Conservation (phyloP, 768 basidiomycete genomes). For the Termitomyces sp. region DNA sequence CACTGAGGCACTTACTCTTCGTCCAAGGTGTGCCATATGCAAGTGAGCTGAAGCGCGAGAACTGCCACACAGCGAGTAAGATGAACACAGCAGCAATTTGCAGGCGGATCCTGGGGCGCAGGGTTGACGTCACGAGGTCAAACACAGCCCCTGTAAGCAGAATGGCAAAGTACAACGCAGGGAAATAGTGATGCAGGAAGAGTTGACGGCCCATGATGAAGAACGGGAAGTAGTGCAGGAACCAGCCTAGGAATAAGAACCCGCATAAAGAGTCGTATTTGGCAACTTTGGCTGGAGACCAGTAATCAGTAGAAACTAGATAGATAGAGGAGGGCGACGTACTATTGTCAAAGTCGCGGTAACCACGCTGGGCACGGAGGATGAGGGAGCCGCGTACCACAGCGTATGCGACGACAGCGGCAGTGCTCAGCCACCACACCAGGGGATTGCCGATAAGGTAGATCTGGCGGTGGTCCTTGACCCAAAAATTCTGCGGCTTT, state of each 20-base stretch:
- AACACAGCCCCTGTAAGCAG: conserved; percentile 73
- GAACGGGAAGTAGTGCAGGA: conserved; percentile 93
- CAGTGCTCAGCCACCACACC: conserved; percentile 84
- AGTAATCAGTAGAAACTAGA: not conserved
- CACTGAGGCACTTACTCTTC: conserved; percentile 61
- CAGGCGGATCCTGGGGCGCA: conserved; percentile 71
- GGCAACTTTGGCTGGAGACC: conserved; percentile 65
- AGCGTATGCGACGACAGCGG: conserved; percentile 64
- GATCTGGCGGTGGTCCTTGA: conserved; percentile 92
- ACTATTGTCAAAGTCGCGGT: conserved; percentile 90
- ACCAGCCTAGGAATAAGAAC: conserved; percentile 91
- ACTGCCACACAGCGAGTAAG: conserved; percentile 73
- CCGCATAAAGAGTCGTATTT: conserved; percentile 90
- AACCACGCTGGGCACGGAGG: conserved; percentile 87
- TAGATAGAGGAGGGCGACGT: conserved; percentile 22
- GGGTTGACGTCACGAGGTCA: conserved; percentile 75
- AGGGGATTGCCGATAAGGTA: conserved; percentile 94
- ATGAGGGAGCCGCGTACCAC: conserved; percentile 72
- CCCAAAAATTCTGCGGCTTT: conserved; percentile 85
- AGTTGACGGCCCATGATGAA: conserved; percentile 96
- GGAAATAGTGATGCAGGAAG: conserved; percentile 98
- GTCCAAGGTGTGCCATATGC: conserved; percentile 89
- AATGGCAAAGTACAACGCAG: conserved; percentile 91
- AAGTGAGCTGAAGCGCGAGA: conserved; percentile 72
- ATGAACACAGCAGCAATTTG: conserved; percentile 76